Conservation (phyloP, 2,329 filamentous ascomycete genomes). For the Penicillium sp. region DNA sequence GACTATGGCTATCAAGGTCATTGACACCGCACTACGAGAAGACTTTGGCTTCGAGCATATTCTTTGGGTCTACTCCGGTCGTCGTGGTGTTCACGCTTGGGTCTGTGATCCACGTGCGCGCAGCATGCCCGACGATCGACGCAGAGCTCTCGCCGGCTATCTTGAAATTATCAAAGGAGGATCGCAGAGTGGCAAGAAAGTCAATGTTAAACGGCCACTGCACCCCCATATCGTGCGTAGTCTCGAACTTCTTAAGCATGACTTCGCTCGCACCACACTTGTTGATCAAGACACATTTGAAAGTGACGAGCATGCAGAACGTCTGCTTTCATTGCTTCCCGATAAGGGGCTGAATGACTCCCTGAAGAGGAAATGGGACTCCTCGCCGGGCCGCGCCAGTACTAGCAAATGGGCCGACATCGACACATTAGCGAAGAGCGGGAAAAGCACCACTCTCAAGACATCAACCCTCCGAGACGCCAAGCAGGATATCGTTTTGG, state of each 20-base stretch:
- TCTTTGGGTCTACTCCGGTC: conserved; percentile 97
- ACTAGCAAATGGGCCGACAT: conserved; percentile 92
- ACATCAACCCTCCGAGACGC: conserved; percentile 75
- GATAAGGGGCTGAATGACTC: conserved; percentile 76
- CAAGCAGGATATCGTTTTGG: conserved; percentile 93
- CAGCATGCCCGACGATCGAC: conserved; percentile 79
- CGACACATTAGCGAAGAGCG: conserved; percentile 77
- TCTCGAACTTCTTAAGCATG: conserved; percentile 76
- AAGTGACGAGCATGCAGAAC: conserved; percentile 68
- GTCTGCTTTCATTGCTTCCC: conserved; percentile 80
- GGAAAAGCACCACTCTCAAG: conserved; percentile 72
- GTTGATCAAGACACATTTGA: conserved; percentile 84
- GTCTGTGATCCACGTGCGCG: conserved; percentile 89
- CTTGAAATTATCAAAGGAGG: conserved; percentile 88
- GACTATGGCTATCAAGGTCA: conserved; percentile 94
- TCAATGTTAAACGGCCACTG: conserved; percentile 79
- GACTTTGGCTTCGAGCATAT: conserved; percentile 98
- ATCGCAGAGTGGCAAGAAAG: conserved; percentile 80
- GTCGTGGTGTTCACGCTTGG: conserved; percentile 96
- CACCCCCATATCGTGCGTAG: conserved; percentile 89
- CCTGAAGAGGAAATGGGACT: conserved; percentile 87
- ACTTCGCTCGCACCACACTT: conserved; percentile 84
- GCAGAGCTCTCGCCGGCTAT: conserved; percentile 83
- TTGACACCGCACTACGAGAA: conserved; percentile 82
- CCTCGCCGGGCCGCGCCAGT: conserved; percentile 74